phyloP scores from a whole-genome alignment of 441 rosid genomes.

The Pelargonium citronellum region DNA sequence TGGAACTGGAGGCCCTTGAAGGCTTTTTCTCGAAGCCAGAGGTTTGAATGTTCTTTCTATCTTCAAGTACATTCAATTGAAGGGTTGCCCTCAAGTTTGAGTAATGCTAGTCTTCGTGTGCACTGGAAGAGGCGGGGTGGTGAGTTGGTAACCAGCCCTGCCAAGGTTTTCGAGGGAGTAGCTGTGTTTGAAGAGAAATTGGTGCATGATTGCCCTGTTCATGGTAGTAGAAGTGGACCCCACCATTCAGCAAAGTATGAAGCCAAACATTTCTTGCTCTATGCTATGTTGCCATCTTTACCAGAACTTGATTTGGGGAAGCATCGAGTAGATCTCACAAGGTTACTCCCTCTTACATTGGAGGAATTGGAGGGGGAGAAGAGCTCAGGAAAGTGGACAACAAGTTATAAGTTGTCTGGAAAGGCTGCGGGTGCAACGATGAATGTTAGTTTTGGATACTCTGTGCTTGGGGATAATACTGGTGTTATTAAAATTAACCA shows the following conservation, averaged over 20 bases:
- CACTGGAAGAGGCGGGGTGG: conserved; percentile 91
- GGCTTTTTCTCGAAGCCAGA: conserved; percentile 63
- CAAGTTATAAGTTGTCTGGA: conserved; percentile 77
- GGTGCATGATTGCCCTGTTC: conserved; percentile 62
- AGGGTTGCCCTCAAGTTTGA: conserved; percentile 52
- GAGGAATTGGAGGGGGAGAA: conserved; percentile 93
- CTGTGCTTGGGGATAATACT: conserved; percentile 53
- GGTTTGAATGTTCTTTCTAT: conserved; percentile 74
- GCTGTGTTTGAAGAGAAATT: conserved; percentile 70
- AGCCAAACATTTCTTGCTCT: conserved; percentile 86
- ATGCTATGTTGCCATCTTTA: conserved; percentile 45
- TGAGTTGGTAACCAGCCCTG: conserved; percentile 51
- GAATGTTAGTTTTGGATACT: conserved; percentile 82
- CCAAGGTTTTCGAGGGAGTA: conserved; percentile 49
- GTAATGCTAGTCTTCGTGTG: conserved; percentile 53
- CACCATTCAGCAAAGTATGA: conserved; percentile 91
- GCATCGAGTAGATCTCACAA: conserved; percentile 89
- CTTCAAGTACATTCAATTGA: conserved; percentile 68
- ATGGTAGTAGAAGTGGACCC: conserved; percentile 80
- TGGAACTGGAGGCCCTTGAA: conserved; percentile 89
- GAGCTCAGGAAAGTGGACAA: conserved; percentile 85
- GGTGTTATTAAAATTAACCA: conserved; percentile 32
- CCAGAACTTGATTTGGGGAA: conserved; percentile 85
- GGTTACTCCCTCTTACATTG: conserved; percentile 80
- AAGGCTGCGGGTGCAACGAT: conserved; percentile 65